Conservation (phyloP, 129 eudicot genomes). For the carrot (Daucus carota) region DNA sequence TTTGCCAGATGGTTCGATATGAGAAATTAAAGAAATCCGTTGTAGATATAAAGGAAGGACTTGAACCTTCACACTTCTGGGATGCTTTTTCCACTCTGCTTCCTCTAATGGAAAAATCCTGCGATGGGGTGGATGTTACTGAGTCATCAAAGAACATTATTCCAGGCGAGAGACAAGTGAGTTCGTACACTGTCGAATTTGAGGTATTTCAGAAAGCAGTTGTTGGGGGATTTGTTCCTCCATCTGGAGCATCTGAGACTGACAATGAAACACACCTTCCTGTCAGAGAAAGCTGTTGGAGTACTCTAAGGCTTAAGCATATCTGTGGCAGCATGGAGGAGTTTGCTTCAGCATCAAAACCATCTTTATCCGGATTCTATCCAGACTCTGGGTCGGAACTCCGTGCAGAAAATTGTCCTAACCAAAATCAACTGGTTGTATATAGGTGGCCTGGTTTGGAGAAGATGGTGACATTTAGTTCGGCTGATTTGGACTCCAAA, state of each 20-base stretch:
- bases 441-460: conserved; percentile 65
- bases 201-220: conserved; percentile 66
- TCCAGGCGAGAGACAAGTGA: conserved; percentile 49
- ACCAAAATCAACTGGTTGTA: conserved; percentile 26
- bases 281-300: conserved; percentile 70
- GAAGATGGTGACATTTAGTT: conserved; percentile 25
- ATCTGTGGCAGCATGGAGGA: conserved; percentile 59
- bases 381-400: conserved; percentile 1
- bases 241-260: conserved; percentile 52
- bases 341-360: conserved; percentile 47
- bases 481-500: conserved; percentile 44
- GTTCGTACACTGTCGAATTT: conserved; percentile 49
- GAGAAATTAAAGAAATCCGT: conserved; percentile 61
- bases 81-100: conserved; percentile 45
- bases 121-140: conserved; percentile 20
- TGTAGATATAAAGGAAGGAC: conserved; percentile 58
- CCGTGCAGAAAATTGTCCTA: conserved; percentile 2
- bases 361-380: conserved; percentile 33
- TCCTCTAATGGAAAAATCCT: conserved; percentile 33
- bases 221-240: conserved; percentile 61
- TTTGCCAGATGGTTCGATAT: conserved; percentile 68
- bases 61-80: conserved; percentile 71
- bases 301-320: conserved; percentile 50
- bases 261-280: conserved; percentile 64
- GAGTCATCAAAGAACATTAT: conserved; percentile 26